Base-by-base conservation (phyloP, 2,329 filamentous ascomycete genomes). In the Corniculantispora saksenae region DNA sequence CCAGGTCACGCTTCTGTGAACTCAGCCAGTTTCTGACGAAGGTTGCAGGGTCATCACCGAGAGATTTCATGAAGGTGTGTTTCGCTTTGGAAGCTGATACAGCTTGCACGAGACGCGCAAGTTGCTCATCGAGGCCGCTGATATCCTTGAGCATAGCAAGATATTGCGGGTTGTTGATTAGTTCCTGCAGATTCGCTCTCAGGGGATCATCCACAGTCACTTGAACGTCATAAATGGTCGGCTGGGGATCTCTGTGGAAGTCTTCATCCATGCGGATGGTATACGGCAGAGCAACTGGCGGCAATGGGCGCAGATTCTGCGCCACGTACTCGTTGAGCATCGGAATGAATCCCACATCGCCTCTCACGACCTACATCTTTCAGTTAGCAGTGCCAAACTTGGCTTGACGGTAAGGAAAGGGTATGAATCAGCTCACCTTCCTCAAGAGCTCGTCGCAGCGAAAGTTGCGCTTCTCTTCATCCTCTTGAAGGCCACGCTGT, bases 391-490 rank as follows among this genome's bases (percentile, higher is more conserved):
- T 27, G 40, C 15, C 21, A 13, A 27, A 53, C 32, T 32, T 6
- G 25, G 15, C 40, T 45, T 27, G 5, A 23, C 6, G 17, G 25
- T 40, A 25, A n/a, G n/a, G 13, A 38, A 25, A 10, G 27, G 13
- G 12, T 25, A n/a, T n/a, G 40, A 17, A 35, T 8, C 45, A 56
- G 13, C 86, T 73, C 80, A 97, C 93, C 77, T 87, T 87, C 79
- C 86, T 90, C 61, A 99, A 77, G 55, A 89, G 84, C 51, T 94
- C 90, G 74, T 99, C 94, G 74, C 95, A 98, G 47, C 92, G 90
- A 71, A 99, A 94, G 67, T 91, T 91, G 67, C 95, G 87, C 81
- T 95, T 95, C 75, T 99, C 95, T 66, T 98, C 94, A 69, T 97
- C 94, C 75, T 97, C 94, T 76, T 97, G 93, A 55, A 99, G 82